Base-by-base conservation (phyloP, 1,139 yeast species). In the Pichia sp. region DNA sequence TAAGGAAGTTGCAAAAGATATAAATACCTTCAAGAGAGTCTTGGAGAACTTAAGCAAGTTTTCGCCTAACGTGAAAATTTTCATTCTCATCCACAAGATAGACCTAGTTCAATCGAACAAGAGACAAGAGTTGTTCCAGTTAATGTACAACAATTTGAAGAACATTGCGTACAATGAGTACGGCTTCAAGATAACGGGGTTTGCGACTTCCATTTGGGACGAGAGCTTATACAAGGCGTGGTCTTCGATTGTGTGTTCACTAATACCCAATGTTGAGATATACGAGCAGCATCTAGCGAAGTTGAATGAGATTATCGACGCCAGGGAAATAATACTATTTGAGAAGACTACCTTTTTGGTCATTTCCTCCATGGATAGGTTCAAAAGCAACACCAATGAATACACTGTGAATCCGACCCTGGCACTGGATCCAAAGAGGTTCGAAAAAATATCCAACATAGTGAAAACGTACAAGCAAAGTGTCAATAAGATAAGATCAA, bases 121-220 rank as follows among this genome's bases (percentile, higher is more conserved):
- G 64, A 77, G 97, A 49, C 90, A 87, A 53, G 95, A 90, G 67
- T 78, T 93, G 60, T 89, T 91, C 67, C 80, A 78, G 36, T 80
- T 88, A 43, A 90, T 92, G 86, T 87, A 90, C 88, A 85, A 81
- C 56, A 87, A 87, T 64, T 73, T 92, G 58, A 87, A 85, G 61
- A 84, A 83, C 56, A 87, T 89, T 17, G 86, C 96, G 10, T 55
- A 45, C 36, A 78, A 81, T 57, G 90, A 90, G 33, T 91, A 78
- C 70, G 90, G 88, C 48, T 91, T 90, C 71, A 76, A 82, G 55
- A 75, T 91, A 48, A 80, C 81, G n/a, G 97, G 98, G 8, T 92
- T 91, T 67, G 93, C 97, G 6, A 93, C 99, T 0, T 88, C 97
- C 4, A 93, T 93, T 57, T 93, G 99, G 99, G 98, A 93, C 71